A percentile compares a stretch with the other conserved stretches of the same genome.
phyloP scores from a whole-genome alignment of 2,329 filamentous ascomycete genomes.

The Elsinoe necatrix region DNA sequence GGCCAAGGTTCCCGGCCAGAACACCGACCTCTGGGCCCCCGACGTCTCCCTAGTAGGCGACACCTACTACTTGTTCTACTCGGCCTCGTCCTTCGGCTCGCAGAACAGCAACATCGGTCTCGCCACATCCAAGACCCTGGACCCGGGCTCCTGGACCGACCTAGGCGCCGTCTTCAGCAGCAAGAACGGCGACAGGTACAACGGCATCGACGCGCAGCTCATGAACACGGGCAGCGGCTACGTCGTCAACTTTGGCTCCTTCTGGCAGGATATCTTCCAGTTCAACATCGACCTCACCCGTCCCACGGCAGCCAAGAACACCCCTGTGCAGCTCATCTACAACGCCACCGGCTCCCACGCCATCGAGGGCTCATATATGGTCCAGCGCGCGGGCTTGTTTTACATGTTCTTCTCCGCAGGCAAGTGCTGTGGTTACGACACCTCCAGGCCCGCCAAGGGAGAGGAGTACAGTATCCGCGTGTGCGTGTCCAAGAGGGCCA shows the following conservation, averaged over 20 bases:
- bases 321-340: constrained; percentile 44
- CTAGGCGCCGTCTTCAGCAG: constrained; percentile 47
- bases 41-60: constrained; percentile 51
- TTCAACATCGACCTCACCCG: constrained; percentile 39
- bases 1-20: constrained; percentile 36
- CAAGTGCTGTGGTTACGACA: constrained; percentile 54
- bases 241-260: constrained; percentile 56
- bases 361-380: constrained; percentile 50
- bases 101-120: constrained; percentile 56
- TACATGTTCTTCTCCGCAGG: constrained; percentile 58
- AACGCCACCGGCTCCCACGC: constrained; percentile 44
- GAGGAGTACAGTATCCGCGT: constrained; percentile 60
- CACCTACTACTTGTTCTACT: constrained; percentile 58
- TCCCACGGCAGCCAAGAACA: constrained; percentile 26
- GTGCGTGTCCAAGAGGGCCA: constrained; percentile 48
- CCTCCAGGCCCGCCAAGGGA: constrained; percentile 43
- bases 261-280: constrained; percentile 59
- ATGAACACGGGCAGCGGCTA: constrained; percentile 38
- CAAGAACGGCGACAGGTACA: constrained; percentile 33
- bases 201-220: constrained; percentile 46
- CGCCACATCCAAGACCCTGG: constrained; percentile 42
- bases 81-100: constrained; percentile 53
- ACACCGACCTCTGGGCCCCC: constrained; percentile 50
- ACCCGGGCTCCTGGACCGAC: constrained; percentile 53
- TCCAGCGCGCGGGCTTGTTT: constrained; percentile 48